Evolutionary conservation across 169 alveolate genomes (phyloP).

Genomic region (Plasmodium vivax): DNA sequence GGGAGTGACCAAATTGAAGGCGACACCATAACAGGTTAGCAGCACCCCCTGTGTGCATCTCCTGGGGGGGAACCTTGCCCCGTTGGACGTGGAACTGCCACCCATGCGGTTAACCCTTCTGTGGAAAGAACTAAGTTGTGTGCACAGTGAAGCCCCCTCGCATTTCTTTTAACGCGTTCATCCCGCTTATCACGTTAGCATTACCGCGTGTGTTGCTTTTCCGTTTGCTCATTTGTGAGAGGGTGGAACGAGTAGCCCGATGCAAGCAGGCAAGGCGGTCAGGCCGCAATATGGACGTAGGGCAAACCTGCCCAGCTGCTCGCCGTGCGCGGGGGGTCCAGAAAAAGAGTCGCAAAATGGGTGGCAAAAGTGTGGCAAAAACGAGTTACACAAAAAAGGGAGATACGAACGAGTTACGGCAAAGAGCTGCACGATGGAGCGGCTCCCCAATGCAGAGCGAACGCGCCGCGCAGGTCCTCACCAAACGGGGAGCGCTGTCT

Average conservation of each 20-base stretch:
- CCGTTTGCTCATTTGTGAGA: background rate
- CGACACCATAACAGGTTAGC: background rate
- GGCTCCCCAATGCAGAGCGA: background rate
- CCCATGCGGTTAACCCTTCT: background rate
- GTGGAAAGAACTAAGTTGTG: background rate
- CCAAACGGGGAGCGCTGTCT: too few relatives aligned
- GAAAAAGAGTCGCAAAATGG: background rate
- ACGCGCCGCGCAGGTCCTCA: too few relatives aligned
- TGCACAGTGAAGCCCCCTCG: background rate
- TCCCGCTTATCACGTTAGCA: background rate
- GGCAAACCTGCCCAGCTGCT: background rate
- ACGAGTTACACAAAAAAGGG: background rate
- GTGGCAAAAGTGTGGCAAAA: background rate
- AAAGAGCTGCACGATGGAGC: background rate
- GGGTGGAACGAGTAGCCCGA: background rate
- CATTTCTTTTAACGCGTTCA: background rate
- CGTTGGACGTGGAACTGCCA: background rate
- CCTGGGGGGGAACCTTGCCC: background rate
- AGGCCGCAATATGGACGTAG: background rate
- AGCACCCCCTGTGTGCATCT: background rate
- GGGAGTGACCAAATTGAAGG: background rate
- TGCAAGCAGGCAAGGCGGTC: background rate
- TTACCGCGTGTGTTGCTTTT: background rate
- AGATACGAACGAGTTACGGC: background rate
- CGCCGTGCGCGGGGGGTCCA: background rate